phyloP scores from a whole-genome alignment of 192 early-diverging fungal species.

The Backusella australiensis region DNA sequence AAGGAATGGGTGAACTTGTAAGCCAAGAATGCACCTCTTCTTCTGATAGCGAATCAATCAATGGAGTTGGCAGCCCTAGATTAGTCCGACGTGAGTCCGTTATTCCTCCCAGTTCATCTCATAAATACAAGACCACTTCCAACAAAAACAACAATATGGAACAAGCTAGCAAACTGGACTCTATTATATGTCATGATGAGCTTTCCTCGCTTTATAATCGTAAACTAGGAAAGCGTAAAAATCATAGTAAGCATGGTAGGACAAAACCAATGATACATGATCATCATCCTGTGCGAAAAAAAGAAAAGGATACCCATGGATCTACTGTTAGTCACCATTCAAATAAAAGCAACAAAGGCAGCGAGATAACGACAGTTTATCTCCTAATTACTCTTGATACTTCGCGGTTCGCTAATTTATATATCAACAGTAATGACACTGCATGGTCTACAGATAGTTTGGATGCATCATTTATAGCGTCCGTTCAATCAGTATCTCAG shows the following conservation, averaged over 20 bases:
- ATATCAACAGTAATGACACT: not conserved
- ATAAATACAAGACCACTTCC: not conserved
- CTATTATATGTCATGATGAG: not conserved
- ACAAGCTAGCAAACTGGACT: not conserved
- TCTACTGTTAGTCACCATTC: not conserved
- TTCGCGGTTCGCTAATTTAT: not conserved
- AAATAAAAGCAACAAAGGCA: slow-evolving; percentile 8
- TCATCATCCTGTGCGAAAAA: not conserved
- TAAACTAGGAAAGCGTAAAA: not conserved
- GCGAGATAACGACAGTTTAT: not conserved
- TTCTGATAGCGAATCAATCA: not conserved
- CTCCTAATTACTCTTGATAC: slow-evolving; percentile 14
- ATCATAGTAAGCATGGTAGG: not conserved
- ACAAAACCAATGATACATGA: slow-evolving; percentile 8
- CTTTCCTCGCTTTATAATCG: not conserved
- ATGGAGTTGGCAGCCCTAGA: not conserved
- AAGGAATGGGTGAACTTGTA: slow-evolving; percentile 11
- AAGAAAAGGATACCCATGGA: slow-evolving; percentile 1
- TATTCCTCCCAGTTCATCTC: slow-evolving; percentile 1
- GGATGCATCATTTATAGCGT: not conserved
- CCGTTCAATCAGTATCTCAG: not conserved
- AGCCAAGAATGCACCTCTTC: not conserved
- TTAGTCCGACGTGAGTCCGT: slow-evolving; percentile 8
- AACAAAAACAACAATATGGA: not conserved
- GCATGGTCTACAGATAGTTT: slow-evolving; percentile 4